Evolutionary conservation across 257 asterid genomes (phyloP), one percentile per base, ranked within the genome.

Genomic region (Nicotiana knightiana): DNA sequence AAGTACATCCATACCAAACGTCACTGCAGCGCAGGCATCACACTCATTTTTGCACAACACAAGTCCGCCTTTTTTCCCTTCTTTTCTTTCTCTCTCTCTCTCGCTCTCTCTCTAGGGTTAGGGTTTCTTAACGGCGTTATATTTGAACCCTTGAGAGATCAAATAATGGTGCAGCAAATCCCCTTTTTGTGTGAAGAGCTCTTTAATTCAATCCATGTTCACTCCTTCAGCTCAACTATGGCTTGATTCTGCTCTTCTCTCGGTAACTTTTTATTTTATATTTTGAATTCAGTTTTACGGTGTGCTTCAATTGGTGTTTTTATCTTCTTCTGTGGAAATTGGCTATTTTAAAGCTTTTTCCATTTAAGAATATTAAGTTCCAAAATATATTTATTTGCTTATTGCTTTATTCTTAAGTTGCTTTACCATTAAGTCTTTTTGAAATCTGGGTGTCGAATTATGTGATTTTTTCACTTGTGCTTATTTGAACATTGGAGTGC

Each of bases 161-260:
- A 9, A 26, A 26, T 79, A n/a, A 73, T 57, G 35, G 32, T 21
- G 9, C 4, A 57, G 17, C 6, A 77, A 65, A 65, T 28, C 53
- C 33, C 28, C 32, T 6, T 30, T 12, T 39, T 63, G 58, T n/a
- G 30, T 64, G 76, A 4, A 17, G 67, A 3, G 43, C 73, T 82
- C 70, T 39, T 58, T 21, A 81, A 48, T 82, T 83, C 76, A 28
- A 80, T 84, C 62, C 85, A 17, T 71, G 84, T 75, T 54, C 77
- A 55, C 18, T 76, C 43, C 54, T 76, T 80, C 79, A 77, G 62
- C 82, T 88, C 89, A 82, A 81, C 76, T 87, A 83, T 87, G 89
- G 85, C 83, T 88, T 86, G 67, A 90, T 68, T 61, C 80, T 55
- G 33, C 63, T 80, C 37, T 24, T 79, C 55, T 71, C 16, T 51